Conservation (phyloP, 345 rosid species). For the Eutrema japonicum region DNA sequence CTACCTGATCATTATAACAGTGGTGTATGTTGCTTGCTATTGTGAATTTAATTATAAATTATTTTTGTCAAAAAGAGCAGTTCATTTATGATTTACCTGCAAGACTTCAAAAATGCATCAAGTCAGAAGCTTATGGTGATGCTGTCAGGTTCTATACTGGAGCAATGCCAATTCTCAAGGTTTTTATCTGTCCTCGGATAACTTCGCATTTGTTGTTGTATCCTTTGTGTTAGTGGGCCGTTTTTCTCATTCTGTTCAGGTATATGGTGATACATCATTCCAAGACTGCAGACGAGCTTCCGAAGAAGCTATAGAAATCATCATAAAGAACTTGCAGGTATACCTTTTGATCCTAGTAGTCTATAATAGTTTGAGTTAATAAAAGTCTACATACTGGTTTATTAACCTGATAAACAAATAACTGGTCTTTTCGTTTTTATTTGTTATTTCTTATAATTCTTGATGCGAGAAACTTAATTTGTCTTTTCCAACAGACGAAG, state of each 20-base stretch:
- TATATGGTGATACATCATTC: conserved; percentile 96
- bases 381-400: conserved; percentile 23
- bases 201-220: conserved; percentile 22
- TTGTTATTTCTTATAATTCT: conserved; percentile 21
- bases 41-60: conserved; percentile 48
- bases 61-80: conserved; percentile 71
- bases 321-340: conserved; percentile 85
- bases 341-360: conserved; percentile 31
- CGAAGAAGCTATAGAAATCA: conserved; percentile 79
- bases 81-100: conserved; percentile 98
- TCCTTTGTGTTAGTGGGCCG: conserved; percentile 6
- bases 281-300: conserved; percentile 96
- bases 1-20: conserved; percentile 1
- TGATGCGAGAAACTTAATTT: conserved; percentile 13
- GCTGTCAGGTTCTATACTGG: conserved; percentile 96
- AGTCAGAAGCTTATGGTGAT: conserved; percentile 91
- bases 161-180: conserved; percentile 99
- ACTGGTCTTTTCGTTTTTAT: conserved; percentile 3
- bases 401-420: conserved; percentile 18
- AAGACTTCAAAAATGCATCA: conserved; percentile 89
- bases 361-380: conserved; percentile 1
- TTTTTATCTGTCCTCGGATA: conserved; percentile 31
- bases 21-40: conserved; percentile 21
- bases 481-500: conserved; percentile 60
- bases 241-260: conserved; percentile 53